phyloP scores from a whole-genome alignment of 331 rosid species.

The Quercus phellos region DNA sequence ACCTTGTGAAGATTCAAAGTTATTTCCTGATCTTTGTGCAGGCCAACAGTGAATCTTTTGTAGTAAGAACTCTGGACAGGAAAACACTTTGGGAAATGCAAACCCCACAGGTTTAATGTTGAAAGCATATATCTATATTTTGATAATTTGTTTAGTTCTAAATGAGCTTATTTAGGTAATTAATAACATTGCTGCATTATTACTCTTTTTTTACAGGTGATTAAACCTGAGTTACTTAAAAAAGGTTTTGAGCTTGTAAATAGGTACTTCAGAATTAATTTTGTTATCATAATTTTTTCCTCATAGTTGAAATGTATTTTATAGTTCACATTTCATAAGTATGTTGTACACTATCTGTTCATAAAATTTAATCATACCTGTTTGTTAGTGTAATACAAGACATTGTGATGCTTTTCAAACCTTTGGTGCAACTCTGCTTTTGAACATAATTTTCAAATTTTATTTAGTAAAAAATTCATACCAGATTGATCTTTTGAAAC shows the following conservation, averaged over 20 bases:
- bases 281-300: constrained; percentile 10
- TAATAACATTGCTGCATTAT: not conserved
- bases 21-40: constrained; percentile 37
- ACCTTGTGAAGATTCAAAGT: constrained; percentile 6
- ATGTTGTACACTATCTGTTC: not conserved
- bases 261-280: constrained; percentile 44
- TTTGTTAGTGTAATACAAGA: not conserved
- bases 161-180: not conserved
- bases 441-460: no score
- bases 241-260: constrained; percentile 87
- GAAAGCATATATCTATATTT: not conserved
- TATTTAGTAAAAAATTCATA: no score
- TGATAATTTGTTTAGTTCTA: not conserved
- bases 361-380: not conserved
- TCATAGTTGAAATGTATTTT: not conserved
- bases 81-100: constrained; percentile 97
- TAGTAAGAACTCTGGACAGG: constrained; percentile 75
- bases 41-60: constrained; percentile 78
- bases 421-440: no score
- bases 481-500: no score
- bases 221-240: constrained; percentile 78
- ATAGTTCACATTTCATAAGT: not conserved
- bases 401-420: no score
- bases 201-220: constrained; percentile 42
- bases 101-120: constrained; percentile 79